Conservation (phyloP, 345 rosid genomes). For the Leavenworthia alabamica region DNA sequence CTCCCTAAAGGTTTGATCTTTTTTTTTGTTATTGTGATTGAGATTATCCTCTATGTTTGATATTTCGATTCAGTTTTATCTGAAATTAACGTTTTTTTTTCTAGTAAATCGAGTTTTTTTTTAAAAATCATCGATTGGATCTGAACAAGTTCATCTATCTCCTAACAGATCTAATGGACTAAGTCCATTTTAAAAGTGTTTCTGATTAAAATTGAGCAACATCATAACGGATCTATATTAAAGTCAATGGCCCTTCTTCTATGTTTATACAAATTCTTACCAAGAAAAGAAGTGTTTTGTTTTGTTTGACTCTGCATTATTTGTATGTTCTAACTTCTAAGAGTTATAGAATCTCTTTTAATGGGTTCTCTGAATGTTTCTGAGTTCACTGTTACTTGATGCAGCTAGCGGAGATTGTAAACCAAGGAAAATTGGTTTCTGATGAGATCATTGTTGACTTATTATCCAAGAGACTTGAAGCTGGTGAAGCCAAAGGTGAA, state of each 20-base stretch:
- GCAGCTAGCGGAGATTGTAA: slow-evolving; percentile 76
- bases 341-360: not conserved
- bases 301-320: not conserved
- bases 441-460: slow-evolving; percentile 70
- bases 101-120: not conserved
- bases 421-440: slow-evolving; percentile 77
- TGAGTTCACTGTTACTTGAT: slow-evolving; percentile 9
- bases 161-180: slow-evolving; percentile 6
- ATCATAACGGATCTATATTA: not conserved
- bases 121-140: slow-evolving; percentile 2
- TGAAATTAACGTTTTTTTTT: not conserved
- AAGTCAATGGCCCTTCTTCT: slow-evolving; percentile 6
- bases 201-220: not conserved
- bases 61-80: not conserved
- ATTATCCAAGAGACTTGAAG: slow-evolving; percentile 69
- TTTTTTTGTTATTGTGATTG: not conserved
- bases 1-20: slow-evolving; percentile 46
- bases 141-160: not conserved
- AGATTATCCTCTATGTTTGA: not conserved
- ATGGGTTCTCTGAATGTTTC: not conserved
- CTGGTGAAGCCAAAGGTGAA: slow-evolving; percentile 85
- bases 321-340: not conserved
- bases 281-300: too few species aligned
- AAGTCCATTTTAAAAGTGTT: not conserved
- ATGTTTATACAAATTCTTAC: not conserved